A percentile compares a stretch with the other conserved stretches of the same genome.
These are phyloP conservation scores for Kentomonas sorsogonicus DNA, from an alignment of 208 protist genomes.

Conservation along the genomic window DNA sequence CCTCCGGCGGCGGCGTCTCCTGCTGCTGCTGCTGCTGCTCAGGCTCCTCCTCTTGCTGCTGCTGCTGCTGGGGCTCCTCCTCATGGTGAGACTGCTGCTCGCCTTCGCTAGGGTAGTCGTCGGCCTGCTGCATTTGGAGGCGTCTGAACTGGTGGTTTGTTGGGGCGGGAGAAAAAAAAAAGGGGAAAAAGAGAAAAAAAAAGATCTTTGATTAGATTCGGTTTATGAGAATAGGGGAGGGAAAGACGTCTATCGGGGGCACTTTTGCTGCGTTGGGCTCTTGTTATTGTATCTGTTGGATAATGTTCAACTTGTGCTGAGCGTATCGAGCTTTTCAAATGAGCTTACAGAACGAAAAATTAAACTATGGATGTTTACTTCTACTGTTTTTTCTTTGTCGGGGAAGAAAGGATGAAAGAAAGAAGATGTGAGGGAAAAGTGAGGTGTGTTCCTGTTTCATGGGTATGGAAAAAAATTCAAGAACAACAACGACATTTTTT, in stretches of 20 bases:
- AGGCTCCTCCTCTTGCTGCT: too few relatives aligned
- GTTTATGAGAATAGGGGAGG: neutral
- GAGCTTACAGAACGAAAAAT: too few relatives aligned
- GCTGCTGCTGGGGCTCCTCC: slow-evolving; percentile 9
- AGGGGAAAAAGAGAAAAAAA: slow-evolving; percentile 1
- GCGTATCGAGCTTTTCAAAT: neutral
- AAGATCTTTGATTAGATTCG: neutral
- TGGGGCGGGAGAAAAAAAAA: slow-evolving; percentile 5
- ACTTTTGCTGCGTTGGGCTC: neutral
- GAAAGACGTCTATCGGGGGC: neutral
- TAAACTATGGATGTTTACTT: slow-evolving; percentile 5
- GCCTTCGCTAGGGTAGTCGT: too few relatives aligned
- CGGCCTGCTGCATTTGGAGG: too few relatives aligned
- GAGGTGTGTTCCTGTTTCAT: too few relatives aligned
- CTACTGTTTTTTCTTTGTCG: too few relatives aligned
- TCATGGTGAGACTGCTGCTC: slow-evolving; percentile 17
- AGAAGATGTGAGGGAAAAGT: slow-evolving; percentile 4
- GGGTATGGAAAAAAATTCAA: neutral
- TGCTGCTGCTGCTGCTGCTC: slow-evolving; percentile 4
- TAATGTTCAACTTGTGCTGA: neutral
- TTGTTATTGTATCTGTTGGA: neutral
- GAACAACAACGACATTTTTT: slow-evolving; percentile 3
- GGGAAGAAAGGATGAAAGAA: neutral
- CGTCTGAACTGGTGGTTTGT: slow-evolving; percentile 1
- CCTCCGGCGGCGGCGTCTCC: slow-evolving; percentile 8